Evolutionary conservation across 768 basidiomycete species (phyloP).

Genomic region (Cystobasidium ongulense): DNA sequence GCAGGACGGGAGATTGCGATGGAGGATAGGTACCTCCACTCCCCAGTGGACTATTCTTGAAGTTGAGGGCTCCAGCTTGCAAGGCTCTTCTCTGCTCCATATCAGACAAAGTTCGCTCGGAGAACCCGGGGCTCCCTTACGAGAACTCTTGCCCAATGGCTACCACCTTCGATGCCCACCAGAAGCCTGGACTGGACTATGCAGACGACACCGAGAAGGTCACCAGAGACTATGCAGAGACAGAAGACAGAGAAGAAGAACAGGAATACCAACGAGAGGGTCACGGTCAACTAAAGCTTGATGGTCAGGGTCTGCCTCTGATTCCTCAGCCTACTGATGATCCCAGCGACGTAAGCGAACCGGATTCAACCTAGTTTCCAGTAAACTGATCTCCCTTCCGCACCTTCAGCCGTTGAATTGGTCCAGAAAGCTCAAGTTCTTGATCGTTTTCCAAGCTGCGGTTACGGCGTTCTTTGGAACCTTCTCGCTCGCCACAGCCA

Average conservation of each 20-base stretch:
- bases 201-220: background rate
- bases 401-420: constrained; percentile 6
- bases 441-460: constrained; percentile 2
- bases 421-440: constrained; percentile 5
- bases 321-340: constrained; percentile 14
- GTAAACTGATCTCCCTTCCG: background rate
- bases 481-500: constrained; percentile 6
- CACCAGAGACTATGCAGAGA: background rate
- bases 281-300: constrained; percentile 5
- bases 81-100: background rate
- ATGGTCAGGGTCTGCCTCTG: background rate
- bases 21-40: background rate
- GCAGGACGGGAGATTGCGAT: too few relatives aligned
- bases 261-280: constrained; percentile 11
- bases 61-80: background rate
- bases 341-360: constrained; percentile 8
- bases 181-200: background rate
- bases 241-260: constrained; percentile 1
- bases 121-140: background rate
- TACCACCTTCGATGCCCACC: background rate
- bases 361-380: background rate
- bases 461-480: constrained; percentile 10
- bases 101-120: background rate
- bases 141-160: background rate
- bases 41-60: too few relatives aligned